Conservation (phyloP, 2,329 filamentous ascomycete species). For the Sarocladium oryzae region DNA sequence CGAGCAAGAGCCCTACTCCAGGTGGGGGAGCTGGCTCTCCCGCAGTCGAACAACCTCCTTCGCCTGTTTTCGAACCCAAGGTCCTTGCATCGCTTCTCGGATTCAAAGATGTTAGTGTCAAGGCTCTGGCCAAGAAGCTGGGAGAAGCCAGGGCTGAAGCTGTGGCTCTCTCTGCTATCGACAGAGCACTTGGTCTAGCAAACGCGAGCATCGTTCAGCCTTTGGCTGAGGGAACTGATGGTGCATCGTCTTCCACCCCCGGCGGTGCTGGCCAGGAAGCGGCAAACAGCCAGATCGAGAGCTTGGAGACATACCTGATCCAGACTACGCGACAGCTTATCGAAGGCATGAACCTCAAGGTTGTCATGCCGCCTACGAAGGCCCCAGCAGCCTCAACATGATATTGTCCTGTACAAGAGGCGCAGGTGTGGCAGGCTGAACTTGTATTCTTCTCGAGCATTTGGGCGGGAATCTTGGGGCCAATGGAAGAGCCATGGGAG, state of each 20-base stretch:
- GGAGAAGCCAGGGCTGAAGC: constrained; percentile 38
- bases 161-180: constrained; percentile 42
- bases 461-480: background rate
- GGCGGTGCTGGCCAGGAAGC: constrained; percentile 13
- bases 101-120: constrained; percentile 40
- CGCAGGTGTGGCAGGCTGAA: background rate
- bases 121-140: constrained; percentile 32
- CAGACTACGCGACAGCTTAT: constrained; percentile 33
- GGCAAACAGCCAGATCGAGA: constrained; percentile 27
- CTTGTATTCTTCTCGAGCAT: background rate
- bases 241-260: background rate
- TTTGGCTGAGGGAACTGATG: constrained; percentile 20
- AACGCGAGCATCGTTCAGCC: constrained; percentile 34
- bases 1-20: constrained; percentile 28
- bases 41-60: constrained; percentile 18
- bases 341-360: constrained; percentile 29
- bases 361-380: constrained; percentile 3
- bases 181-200: constrained; percentile 42
- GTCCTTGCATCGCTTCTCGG: constrained; percentile 35
- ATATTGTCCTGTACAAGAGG: background rate
- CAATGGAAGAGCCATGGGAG: background rate
- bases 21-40: constrained; percentile 15
- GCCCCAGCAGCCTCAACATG: background rate
- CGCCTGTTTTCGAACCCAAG: constrained; percentile 30
- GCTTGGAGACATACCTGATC: constrained; percentile 35